Conservation (phyloP, 441 rosid species). For the Raphanus hybrid region DNA sequence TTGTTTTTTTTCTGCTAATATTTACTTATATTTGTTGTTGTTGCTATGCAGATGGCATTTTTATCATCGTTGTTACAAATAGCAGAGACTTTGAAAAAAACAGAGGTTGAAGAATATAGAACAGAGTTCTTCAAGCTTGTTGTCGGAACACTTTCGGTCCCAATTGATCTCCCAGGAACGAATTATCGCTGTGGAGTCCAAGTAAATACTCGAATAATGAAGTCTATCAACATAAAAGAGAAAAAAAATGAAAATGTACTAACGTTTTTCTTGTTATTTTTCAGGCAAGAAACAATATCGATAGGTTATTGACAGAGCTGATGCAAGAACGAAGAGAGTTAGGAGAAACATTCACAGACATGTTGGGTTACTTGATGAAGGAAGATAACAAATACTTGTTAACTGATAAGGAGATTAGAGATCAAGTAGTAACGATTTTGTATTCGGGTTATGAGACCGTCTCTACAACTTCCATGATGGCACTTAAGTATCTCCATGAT, state of each 20-base stretch:
- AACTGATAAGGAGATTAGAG: conserved; percentile 76
- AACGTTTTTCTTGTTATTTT: conserved; percentile 26
- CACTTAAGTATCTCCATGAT: conserved; percentile 85
- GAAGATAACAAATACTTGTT: conserved; percentile 56
- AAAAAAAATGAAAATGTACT: not conserved
- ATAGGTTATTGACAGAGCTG: conserved; percentile 57
- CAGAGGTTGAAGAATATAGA: conserved; percentile 57
- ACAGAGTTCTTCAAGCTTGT: conserved; percentile 88
- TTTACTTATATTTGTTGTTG: conserved; percentile 19
- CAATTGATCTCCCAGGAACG: conserved; percentile 84
- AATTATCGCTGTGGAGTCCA: conserved; percentile 71
- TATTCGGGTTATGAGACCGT: conserved; percentile 95
- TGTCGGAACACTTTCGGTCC: conserved; percentile 78
- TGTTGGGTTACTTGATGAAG: conserved; percentile 78
- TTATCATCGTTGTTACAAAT: conserved; percentile 79
- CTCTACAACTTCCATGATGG: conserved; percentile 96
- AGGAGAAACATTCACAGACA: conserved; percentile 56
- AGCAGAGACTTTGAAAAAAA: conserved; percentile 47
- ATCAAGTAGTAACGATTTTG: conserved; percentile 81
- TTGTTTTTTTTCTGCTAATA: no score
- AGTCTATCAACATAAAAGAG: not conserved
- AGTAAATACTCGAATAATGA: conserved; percentile 42
- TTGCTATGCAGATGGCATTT: conserved; percentile 72
- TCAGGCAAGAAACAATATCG: conserved; percentile 79
- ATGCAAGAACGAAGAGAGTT: conserved; percentile 62